A percentile compares a stretch with the other conserved stretches of the same genome.
Conservation (phyloP, 2,329 filamentous ascomycete genomes). For the Purpureocillium takamizusanense region DNA sequence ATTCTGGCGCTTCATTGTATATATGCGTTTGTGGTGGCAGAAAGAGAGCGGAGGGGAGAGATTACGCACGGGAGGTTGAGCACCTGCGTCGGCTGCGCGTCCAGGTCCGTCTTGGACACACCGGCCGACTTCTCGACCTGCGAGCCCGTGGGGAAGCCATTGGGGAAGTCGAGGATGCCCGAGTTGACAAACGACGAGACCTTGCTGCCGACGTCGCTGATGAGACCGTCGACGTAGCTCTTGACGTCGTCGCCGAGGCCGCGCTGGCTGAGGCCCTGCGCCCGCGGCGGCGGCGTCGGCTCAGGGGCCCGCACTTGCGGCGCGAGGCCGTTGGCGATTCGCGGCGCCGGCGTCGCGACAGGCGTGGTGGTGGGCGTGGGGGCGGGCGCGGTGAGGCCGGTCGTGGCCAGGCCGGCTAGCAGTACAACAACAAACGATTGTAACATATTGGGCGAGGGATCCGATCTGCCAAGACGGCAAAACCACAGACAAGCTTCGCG, state of each 20-base stretch:
- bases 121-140: constrained; percentile 53
- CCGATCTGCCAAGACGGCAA: too few relatives aligned
- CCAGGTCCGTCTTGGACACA: constrained; percentile 47
- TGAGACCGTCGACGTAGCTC: constrained; percentile 40
- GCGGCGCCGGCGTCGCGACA: not conserved
- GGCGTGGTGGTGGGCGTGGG: not conserved
- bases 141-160: constrained; percentile 53
- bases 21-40: too few relatives aligned
- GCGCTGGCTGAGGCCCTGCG: constrained; percentile 15
- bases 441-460: not conserved
- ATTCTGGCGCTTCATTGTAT: too few relatives aligned
- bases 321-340: constrained; percentile 1
- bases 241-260: constrained; percentile 31
- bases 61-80: constrained; percentile 53
- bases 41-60: too few relatives aligned
- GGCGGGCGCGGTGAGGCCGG: not conserved
- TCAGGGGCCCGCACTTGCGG: constrained; percentile 9
- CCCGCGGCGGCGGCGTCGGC: constrained; percentile 10
- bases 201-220: constrained; percentile 41
- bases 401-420: not conserved
- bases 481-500: too few relatives aligned
- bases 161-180: constrained; percentile 59
- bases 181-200: constrained; percentile 53
- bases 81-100: constrained; percentile 57
- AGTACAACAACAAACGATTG: not conserved